Percentiles rank a stretch among this genome's conserved stretches.
phyloP scores from a whole-genome alignment of 2,329 filamentous ascomycete genomes.

The Emericellopsis atlantica region DNA sequence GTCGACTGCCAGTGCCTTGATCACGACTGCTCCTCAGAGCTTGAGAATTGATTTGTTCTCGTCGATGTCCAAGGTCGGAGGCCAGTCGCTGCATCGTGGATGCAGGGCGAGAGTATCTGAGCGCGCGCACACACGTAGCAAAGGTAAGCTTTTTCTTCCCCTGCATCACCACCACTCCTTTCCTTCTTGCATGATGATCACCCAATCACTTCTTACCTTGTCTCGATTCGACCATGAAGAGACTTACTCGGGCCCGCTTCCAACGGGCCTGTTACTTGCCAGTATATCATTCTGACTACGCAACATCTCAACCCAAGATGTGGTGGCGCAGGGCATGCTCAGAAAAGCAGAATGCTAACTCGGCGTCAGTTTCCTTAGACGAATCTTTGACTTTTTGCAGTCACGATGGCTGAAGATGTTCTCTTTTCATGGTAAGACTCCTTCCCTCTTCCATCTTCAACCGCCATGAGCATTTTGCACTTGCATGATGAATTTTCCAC shows the following conservation, averaged over 20 bases:
- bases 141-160: constrained; percentile 1
- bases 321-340: constrained; percentile 1
- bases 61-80: not conserved
- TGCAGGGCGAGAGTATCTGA: too few species aligned
- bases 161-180: constrained; percentile 3
- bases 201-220: constrained; percentile 73
- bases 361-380: too few species aligned
- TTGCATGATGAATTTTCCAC: constrained; percentile 60
- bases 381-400: too few species aligned
- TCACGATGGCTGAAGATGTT: too few species aligned
- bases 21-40: not conserved
- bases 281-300: constrained; percentile 69
- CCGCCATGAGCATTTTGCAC: constrained; percentile 1
- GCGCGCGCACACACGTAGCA: too few species aligned
- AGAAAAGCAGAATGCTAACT: too few species aligned
- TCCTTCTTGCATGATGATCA: constrained; percentile 51
- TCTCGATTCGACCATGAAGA: constrained; percentile 80
- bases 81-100: too few species aligned
- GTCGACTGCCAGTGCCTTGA: not conserved
- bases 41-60: not conserved
- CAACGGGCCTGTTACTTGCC: constrained; percentile 74
- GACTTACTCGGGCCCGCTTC: constrained; percentile 47
- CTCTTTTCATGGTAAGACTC: constrained; percentile 4
- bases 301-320: constrained; percentile 1
- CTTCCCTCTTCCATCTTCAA: constrained; percentile 6